phyloP scores from a whole-genome alignment of 768 basidiomycete species.

The Suillus paluster region DNA sequence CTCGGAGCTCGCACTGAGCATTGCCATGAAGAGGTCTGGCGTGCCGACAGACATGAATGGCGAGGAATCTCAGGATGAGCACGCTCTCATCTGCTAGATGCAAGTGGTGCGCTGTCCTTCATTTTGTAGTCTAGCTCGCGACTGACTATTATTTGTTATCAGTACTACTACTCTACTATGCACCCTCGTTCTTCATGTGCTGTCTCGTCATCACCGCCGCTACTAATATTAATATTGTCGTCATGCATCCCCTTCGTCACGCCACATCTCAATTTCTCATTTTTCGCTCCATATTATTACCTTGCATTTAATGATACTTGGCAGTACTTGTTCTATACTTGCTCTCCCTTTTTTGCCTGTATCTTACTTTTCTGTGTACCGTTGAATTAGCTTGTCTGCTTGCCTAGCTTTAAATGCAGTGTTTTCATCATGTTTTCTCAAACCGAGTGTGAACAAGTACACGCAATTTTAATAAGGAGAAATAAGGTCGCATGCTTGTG shows the following conservation, averaged over 20 bases:
- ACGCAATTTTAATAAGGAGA: not conserved
- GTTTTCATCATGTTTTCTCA: not conserved
- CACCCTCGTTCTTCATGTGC: no score
- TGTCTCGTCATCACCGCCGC: no score
- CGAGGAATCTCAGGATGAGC: slow-evolving; percentile 4
- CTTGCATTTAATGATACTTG: not conserved
- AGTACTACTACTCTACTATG: no score
- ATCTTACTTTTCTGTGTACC: not conserved
- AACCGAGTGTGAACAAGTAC: not conserved
- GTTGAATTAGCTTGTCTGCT: not conserved
- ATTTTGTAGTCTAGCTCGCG: not conserved
- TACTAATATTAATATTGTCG: no score
- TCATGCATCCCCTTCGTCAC: not conserved
- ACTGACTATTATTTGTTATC: no score
- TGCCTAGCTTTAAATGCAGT: not conserved
- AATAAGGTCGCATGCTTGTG: no score
- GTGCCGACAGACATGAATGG: not conserved
- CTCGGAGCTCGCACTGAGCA: not conserved
- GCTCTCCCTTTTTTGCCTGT: not conserved
- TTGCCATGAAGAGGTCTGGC: not conserved
- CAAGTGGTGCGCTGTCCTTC: not conserved
- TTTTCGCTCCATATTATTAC: not conserved
- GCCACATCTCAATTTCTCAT: not conserved
- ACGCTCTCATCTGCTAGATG: not conserved
- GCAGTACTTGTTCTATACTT: not conserved